Percentiles rank a stretch among this genome's conserved stretches.
phyloP scores from a whole-genome alignment of 108 stramenopile species.

The Nitzschia sp. region DNA sequence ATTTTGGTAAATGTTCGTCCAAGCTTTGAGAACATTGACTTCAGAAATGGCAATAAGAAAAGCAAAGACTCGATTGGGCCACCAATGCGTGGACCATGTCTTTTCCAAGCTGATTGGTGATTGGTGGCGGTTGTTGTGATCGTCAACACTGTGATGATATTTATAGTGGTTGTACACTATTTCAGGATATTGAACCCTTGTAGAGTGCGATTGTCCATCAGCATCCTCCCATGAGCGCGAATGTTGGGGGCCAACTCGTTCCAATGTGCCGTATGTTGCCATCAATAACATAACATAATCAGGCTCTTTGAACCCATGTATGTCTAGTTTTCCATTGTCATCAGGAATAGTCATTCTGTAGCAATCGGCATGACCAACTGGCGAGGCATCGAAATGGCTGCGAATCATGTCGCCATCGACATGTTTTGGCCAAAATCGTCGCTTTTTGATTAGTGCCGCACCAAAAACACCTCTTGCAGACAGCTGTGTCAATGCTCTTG shows the following conservation, averaged over 20 bases:
- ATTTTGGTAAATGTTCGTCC: background rate
- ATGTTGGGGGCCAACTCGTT: background rate
- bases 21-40: conserved; percentile 20
- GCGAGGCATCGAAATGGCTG: conserved; percentile 14
- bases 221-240: background rate
- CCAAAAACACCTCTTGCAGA: conserved; percentile 37
- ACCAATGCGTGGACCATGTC: conserved; percentile 14
- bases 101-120: conserved; percentile 19
- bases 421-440: conserved; percentile 30
- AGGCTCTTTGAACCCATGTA: conserved; percentile 38
- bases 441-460: conserved; percentile 33
- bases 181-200: conserved; percentile 16
- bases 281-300: conserved; percentile 32
- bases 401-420: conserved; percentile 27
- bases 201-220: background rate
- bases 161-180: conserved; percentile 15
- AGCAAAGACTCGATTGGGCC: conserved; percentile 26
- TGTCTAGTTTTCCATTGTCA: background rate
- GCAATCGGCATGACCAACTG: conserved; percentile 15
- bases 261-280: conserved; percentile 27
- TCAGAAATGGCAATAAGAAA: conserved; percentile 31
- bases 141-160: conserved; percentile 13
- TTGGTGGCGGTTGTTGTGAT: conserved; percentile 19
- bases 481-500: conserved; percentile 33
- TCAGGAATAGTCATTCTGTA: conserved; percentile 11